Base-by-base conservation (phyloP, 495 filamentous ascomycete species). In the Penicillium turbatum region DNA sequence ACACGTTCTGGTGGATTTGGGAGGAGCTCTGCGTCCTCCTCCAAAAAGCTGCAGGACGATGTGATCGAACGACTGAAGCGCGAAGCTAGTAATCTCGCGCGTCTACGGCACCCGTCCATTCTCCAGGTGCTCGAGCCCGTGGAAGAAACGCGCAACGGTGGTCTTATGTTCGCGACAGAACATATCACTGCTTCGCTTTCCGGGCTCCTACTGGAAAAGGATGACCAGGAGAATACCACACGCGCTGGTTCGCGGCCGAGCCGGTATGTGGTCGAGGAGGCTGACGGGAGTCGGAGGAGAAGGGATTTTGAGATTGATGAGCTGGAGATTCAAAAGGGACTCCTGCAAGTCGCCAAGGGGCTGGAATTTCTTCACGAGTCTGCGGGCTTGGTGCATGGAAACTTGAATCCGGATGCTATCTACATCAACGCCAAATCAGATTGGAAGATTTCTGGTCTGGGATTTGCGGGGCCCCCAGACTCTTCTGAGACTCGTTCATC, bases 321-420 rank as follows among this genome's bases (percentile, higher is more conserved):
- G 72, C 73, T 98, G 56, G 93, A 98, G 67, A 93, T 97, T 57
- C 93, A 97, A 67, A 97, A 97, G 72, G 93, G 93, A 0, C 68
- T 97, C 37, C 71, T 97, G 42, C 93, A 98, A 69, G 80, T 97
- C 35, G 90, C 88, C 56, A 96, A 96, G 67, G 93, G 91, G 15
- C 74, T 98, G 21, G 92, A 98, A 71, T 98, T 98, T 60, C 74
- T 98, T 16, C 93, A 98, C 61, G 93, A 97, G 66, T 97, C 92
- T 64, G 93, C 93, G 26, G 90, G 88, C 0, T 76, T 97, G 21
- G 88, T 97, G 2, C 93, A 98, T 69, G 88, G 86, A 17, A 98
- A 98, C 63, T 72, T 98, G 52, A 97, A 91, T 1, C 95, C 93
- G 0, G 93, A 98, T 47, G 89, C 92, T n/a, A 83, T 98, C 41